phyloP scores from a whole-genome alignment of 2,329 filamentous ascomycete species.

The Fusarium tjaetaba region DNA sequence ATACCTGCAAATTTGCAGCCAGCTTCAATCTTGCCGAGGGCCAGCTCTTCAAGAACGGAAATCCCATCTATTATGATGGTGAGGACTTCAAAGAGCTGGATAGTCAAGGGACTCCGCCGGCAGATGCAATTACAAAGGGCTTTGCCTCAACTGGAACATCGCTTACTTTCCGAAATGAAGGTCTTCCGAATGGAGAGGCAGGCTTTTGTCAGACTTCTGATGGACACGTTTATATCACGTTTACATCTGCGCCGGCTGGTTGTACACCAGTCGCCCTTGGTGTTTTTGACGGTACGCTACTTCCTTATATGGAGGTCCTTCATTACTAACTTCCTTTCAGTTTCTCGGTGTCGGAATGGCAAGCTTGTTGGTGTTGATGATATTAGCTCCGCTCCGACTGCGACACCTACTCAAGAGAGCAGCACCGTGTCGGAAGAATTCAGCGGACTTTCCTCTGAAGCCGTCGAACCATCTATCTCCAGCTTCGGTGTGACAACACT shows the following conservation, averaged over 20 bases:
- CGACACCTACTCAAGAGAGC: not conserved
- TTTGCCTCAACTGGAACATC: not conserved
- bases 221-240: not conserved
- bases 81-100: not conserved
- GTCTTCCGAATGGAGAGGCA: fast-evolving
- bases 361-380: not conserved
- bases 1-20: not conserved
- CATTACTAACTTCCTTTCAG: fast-evolving
- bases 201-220: fast-evolving
- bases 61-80: not conserved
- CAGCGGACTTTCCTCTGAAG: fast-evolving
- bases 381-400: no score
- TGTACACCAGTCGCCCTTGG: not conserved
- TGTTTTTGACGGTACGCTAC: not conserved
- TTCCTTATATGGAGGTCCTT: fast-evolving
- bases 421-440: not conserved
- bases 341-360: not conserved
- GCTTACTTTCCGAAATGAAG: fast-evolving
- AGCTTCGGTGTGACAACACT: not conserved
- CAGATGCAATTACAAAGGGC: fast-evolving
- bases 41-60: not conserved
- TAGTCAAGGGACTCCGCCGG: fast-evolving
- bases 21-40: fast-evolving
- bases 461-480: not conserved
- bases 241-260: fast-evolving